A percentile compares a stretch with the other conserved stretches of the same genome.
These are phyloP conservation scores for Truncatella angustata DNA, from an alignment of 2,329 filamentous ascomycete genomes.

Conservation along the genomic window DNA sequence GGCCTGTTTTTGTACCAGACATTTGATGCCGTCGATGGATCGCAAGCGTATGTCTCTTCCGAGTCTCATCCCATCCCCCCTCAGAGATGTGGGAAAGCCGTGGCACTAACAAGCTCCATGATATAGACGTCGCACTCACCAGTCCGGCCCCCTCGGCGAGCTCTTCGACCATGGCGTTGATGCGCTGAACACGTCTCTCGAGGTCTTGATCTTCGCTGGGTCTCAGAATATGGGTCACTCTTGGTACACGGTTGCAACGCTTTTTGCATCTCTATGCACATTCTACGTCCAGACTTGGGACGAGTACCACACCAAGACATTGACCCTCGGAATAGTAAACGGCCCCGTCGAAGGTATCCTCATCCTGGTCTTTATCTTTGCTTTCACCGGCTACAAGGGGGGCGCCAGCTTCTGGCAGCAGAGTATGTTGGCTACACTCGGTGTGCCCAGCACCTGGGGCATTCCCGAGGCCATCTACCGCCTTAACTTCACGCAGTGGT, in stretches of 20 bases:
- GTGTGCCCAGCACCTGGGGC: constrained; percentile 60
- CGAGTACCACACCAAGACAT: constrained; percentile 95
- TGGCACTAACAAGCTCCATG: too few species aligned
- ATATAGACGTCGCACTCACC: constrained; percentile 78
- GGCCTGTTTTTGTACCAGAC: constrained; percentile 97
- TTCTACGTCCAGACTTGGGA: constrained; percentile 99
- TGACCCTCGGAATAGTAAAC: constrained; percentile 88
- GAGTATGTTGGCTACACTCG: constrained; percentile 70
- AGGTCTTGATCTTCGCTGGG: constrained; percentile 86
- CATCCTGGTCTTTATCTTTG: constrained; percentile 78
- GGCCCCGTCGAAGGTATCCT: constrained; percentile 94
- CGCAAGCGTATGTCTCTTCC: constrained; percentile 70
- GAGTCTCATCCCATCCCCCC: constrained; percentile 1
- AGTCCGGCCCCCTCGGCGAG: constrained; percentile 91
- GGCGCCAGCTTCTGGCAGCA: constrained; percentile 93
- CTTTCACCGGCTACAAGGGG: constrained; percentile 78
- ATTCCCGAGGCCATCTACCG: constrained; percentile 73
- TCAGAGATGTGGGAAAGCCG: too few species aligned
- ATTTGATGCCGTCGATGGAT: constrained; percentile 94
- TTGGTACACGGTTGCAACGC: constrained; percentile 80
- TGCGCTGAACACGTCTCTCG: constrained; percentile 92
- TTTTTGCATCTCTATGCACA: constrained; percentile 86
- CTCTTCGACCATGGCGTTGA: constrained; percentile 98
- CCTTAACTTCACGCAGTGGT: constrained; percentile 87
- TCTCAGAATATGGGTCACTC: constrained; percentile 91